phyloP scores from a whole-genome alignment of 129 eudicot genomes.

The Flaveria bidentis region DNA sequence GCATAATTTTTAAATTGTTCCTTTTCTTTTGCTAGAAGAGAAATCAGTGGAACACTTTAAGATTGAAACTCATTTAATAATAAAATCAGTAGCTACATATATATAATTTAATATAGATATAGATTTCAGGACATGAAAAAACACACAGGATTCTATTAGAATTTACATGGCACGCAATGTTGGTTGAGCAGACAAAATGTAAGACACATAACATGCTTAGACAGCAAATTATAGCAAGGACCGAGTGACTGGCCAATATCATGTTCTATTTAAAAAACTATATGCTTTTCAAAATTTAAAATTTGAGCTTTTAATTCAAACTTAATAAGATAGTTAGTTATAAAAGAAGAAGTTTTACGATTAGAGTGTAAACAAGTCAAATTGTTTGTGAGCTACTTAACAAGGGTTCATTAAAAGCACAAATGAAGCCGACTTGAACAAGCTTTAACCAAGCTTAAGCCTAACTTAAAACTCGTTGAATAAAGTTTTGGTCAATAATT shows the following conservation, averaged over 20 bases:
- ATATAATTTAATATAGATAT: background rate
- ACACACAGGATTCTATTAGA: slow-evolving; percentile 11
- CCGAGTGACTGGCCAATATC: slow-evolving; percentile 5
- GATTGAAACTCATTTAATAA: background rate
- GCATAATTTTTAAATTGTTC: background rate
- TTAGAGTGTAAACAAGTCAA: background rate
- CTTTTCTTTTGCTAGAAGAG: background rate
- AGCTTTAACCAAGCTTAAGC: too few relatives aligned
- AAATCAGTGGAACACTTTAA: background rate
- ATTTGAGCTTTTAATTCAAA: background rate
- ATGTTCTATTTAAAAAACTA: background rate
- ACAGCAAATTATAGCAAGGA: slow-evolving; percentile 34
- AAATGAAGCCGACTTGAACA: too few relatives aligned
- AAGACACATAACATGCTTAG: slow-evolving; percentile 35
- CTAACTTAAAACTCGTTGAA: too few relatives aligned
- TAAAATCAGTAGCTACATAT: background rate
- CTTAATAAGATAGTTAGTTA: background rate
- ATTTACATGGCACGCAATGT: slow-evolving; percentile 23
- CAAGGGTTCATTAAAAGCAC: too few relatives aligned
- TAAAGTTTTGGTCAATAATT: too few relatives aligned
- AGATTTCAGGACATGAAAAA: background rate
- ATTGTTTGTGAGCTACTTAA: background rate
- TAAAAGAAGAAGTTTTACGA: background rate
- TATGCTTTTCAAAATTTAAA: background rate
- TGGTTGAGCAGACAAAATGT: slow-evolving; percentile 30